A percentile compares a stretch with the other conserved stretches of the same genome.
These are phyloP conservation scores for Aureobasidium sp. DNA, from an alignment of 2,329 filamentous ascomycete genomes.

Conservation along the genomic window DNA sequence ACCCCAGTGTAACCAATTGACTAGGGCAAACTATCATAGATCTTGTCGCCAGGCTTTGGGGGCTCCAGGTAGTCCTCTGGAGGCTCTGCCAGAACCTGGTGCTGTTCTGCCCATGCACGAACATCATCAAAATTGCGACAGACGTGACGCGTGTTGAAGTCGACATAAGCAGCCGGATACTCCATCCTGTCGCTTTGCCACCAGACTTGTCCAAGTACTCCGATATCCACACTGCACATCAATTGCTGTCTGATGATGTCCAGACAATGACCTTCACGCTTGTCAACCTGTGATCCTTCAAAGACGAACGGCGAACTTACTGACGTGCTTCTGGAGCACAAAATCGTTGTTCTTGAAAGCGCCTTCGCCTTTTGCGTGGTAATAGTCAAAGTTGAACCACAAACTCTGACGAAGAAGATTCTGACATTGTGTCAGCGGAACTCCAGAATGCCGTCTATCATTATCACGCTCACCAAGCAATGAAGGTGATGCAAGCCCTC, in stretches of 20 bases:
- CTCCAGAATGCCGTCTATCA: not conserved
- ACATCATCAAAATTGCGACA: slow-evolving; percentile 53
- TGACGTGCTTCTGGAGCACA: slow-evolving; percentile 51
- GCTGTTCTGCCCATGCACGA: slow-evolving; percentile 46
- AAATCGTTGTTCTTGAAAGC: slow-evolving; percentile 51
- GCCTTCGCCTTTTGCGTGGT: slow-evolving; percentile 43
- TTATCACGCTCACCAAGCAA: not conserved
- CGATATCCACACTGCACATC: slow-evolving; percentile 57
- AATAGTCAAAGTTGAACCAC: slow-evolving; percentile 55
- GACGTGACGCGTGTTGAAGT: slow-evolving; percentile 55
- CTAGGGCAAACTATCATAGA: no score
- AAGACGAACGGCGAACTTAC: slow-evolving; percentile 35
- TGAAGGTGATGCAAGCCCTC: not conserved
- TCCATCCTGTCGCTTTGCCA: slow-evolving; percentile 34
- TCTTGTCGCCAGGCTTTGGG: slow-evolving; percentile 23
- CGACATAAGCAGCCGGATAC: slow-evolving; percentile 46
- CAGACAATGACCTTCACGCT: slow-evolving; percentile 49
- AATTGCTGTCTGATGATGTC: slow-evolving; percentile 56
- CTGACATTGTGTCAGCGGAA: slow-evolving; percentile 25
- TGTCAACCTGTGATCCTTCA: not conserved
- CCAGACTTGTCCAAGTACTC: slow-evolving; percentile 57
- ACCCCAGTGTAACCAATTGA: no score
- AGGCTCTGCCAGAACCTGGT: slow-evolving; percentile 43
- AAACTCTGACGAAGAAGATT: slow-evolving; percentile 53
- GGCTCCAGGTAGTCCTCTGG: slow-evolving; percentile 39